Evolutionary conservation across 2,329 filamentous ascomycete genomes (phyloP).

Genomic region (Colletotrichum chlorophyti): DNA sequence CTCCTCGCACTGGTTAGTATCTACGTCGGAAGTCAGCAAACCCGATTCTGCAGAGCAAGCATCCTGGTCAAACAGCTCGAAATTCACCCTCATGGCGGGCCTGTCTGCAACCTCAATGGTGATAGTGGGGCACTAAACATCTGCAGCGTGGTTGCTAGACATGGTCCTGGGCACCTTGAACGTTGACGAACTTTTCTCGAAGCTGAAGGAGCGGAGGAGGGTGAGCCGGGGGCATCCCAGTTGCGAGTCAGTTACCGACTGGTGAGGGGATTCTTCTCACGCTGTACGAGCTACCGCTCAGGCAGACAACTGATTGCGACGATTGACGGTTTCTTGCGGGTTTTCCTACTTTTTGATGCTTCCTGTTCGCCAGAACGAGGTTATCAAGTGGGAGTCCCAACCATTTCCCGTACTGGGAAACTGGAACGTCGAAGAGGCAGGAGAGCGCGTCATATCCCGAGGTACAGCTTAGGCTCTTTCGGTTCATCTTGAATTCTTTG

Average conservation of each 20-base stretch:
- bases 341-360: not conserved
- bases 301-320: not conserved
- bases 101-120: not conserved
- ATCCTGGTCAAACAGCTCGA: constrained; percentile 31
- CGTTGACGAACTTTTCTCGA: not conserved
- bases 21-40: constrained; percentile 42
- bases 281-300: too few species aligned
- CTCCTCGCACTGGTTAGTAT: constrained; percentile 49
- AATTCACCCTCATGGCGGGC: constrained; percentile 12
- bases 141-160: not conserved
- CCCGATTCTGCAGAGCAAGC: constrained; percentile 37
- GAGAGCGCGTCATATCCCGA: not conserved
- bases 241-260: not conserved
- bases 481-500: not conserved
- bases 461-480: not conserved
- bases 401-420: not conserved
- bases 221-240: not conserved
- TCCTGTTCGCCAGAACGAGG: not conserved
- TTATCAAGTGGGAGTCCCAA: not conserved
- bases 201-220: not conserved
- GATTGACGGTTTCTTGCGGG: not conserved
- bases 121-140: not conserved
- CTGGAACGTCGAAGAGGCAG: not conserved
- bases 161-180: not conserved
- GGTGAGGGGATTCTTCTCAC: not conserved